phyloP scores from a whole-genome alignment of 208 protist genomes.

The Acanthamoeba lenticulata region DNA sequence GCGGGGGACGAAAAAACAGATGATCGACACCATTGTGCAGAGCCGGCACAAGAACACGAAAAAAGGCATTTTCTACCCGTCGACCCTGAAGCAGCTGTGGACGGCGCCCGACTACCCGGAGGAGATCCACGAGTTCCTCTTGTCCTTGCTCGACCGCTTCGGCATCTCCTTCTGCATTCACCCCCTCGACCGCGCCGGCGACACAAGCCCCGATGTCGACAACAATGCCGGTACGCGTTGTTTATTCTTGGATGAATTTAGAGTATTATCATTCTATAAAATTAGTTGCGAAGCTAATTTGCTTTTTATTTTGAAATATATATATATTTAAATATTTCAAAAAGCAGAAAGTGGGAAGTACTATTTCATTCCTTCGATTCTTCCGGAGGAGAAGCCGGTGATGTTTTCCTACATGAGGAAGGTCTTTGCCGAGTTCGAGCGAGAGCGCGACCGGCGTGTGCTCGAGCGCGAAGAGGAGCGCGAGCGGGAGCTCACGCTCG shows the following conservation, averaged over 20 bases:
- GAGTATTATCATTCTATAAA: too few species aligned
- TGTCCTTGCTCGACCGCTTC: not conserved
- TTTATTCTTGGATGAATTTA: too few species aligned
- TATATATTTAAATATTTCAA: not conserved
- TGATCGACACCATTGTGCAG: constrained; percentile 6
- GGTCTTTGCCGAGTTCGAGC: constrained; percentile 44
- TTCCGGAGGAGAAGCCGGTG: constrained; percentile 38
- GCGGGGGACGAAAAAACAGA: not conserved
- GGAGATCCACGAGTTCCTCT: not conserved
- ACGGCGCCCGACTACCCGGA: not conserved
- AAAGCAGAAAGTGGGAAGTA: not conserved
- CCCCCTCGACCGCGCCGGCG: not conserved
- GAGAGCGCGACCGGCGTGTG: not conserved
- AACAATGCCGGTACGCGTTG: not conserved
- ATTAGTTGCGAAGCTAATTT: too few species aligned
- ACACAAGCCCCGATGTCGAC: not conserved
- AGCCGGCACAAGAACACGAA: constrained; percentile 36
- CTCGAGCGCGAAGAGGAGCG: not conserved
- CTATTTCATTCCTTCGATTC: constrained; percentile 32
- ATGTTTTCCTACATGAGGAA: constrained; percentile 51
- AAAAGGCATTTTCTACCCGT: not conserved
- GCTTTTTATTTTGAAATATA: not conserved
- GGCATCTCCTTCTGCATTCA: constrained; percentile 38
- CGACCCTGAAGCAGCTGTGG: constrained; percentile 15
- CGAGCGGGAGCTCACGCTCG: constrained; percentile 21